Percentiles rank a stretch among this genome's conserved stretches.
Conservation (phyloP, 352 stramenopile genomes). For the Globisporangium nagaii region DNA sequence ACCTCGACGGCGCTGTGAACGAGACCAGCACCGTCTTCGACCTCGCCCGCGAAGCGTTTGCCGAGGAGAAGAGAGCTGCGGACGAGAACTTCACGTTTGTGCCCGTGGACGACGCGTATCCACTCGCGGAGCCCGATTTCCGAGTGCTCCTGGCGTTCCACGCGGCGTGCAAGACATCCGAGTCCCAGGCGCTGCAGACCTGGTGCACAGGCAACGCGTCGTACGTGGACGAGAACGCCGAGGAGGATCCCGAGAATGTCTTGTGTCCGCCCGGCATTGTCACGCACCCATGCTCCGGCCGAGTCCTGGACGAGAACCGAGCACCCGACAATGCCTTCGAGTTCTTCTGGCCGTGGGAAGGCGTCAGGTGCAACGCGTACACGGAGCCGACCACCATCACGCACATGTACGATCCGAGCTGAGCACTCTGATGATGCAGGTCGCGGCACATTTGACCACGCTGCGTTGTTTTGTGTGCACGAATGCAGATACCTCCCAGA, state of each 20-base stretch:
- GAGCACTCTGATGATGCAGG: no score
- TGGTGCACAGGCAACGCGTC: slow-evolving; percentile 53
- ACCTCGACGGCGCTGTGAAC: slow-evolving; percentile 24
- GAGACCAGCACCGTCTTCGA: slow-evolving; percentile 10
- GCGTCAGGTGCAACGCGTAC: slow-evolving; percentile 58
- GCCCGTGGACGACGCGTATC: slow-evolving; percentile 49
- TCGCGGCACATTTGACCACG: no score
- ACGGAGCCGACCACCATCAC: slow-evolving; percentile 67
- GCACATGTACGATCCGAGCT: slow-evolving; percentile 56
- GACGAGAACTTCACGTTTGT: slow-evolving; percentile 5
- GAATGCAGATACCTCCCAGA: slow-evolving; percentile 47
- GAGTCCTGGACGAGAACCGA: slow-evolving; percentile 30
- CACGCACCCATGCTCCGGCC: slow-evolving; percentile 64
- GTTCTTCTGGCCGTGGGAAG: slow-evolving; percentile 68
- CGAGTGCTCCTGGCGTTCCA: slow-evolving; percentile 39
- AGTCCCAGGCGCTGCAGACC: slow-evolving; percentile 42
- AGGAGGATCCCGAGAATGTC: slow-evolving; percentile 7
- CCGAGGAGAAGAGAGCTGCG: slow-evolving; percentile 9
- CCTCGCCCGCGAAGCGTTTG: slow-evolving; percentile 10
- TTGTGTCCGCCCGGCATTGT: slow-evolving; percentile 39
- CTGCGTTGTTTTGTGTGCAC: no score
- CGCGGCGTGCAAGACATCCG: slow-evolving; percentile 31
- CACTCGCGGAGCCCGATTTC: slow-evolving; percentile 36
- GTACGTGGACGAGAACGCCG: slow-evolving; percentile 6
- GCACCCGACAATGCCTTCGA: slow-evolving; percentile 11